A percentile compares a stretch with the other conserved stretches of the same genome.
These are phyloP conservation scores for Mycena maculata DNA, from an alignment of 768 basidiomycete species.

Conservation along the genomic window DNA sequence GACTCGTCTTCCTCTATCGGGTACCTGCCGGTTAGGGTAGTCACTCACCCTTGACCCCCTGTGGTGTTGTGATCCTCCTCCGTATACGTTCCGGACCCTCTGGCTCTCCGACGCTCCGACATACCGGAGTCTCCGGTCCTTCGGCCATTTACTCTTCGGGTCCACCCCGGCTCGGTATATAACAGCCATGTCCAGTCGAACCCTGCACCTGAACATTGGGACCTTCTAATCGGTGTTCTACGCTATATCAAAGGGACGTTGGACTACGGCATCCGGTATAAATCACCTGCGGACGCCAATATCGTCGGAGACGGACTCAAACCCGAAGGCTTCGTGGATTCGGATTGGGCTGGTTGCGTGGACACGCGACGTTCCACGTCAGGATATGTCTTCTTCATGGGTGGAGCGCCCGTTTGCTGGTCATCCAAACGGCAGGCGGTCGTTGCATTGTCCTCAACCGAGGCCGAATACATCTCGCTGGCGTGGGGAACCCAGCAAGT, in stretches of 20 bases:
- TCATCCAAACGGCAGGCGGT: conserved; percentile 42
- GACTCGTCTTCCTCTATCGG: no score
- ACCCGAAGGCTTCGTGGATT: conserved; percentile 40
- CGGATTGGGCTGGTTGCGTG: conserved; percentile 44
- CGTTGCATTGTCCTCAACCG: conserved; percentile 23
- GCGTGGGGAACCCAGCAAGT: conserved; percentile 8
- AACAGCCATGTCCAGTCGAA: conserved; percentile 34
- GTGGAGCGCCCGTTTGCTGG: conserved; percentile 45
- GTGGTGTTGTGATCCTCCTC: no score
- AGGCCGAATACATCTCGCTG: conserved; percentile 30
- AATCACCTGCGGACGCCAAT: not conserved
- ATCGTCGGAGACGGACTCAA: not conserved
- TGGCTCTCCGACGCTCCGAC: no score
- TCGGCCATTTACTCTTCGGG: no score
- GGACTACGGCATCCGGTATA: conserved; percentile 37
- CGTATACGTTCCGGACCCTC: no score
- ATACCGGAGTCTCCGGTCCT: no score
- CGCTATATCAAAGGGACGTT: conserved; percentile 46
- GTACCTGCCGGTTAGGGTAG: no score
- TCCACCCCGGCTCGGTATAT: no score
- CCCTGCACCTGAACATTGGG: conserved; percentile 42
- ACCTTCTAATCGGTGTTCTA: conserved; percentile 39
- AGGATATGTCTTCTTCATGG: conserved; percentile 46
- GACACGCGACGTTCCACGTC: conserved; percentile 40
- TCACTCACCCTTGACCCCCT: no score